Evolutionary conservation across 2,329 filamentous ascomycete genomes (phyloP), one percentile per base, ranked within the genome.

Genomic region (Fusarium sp.): DNA sequence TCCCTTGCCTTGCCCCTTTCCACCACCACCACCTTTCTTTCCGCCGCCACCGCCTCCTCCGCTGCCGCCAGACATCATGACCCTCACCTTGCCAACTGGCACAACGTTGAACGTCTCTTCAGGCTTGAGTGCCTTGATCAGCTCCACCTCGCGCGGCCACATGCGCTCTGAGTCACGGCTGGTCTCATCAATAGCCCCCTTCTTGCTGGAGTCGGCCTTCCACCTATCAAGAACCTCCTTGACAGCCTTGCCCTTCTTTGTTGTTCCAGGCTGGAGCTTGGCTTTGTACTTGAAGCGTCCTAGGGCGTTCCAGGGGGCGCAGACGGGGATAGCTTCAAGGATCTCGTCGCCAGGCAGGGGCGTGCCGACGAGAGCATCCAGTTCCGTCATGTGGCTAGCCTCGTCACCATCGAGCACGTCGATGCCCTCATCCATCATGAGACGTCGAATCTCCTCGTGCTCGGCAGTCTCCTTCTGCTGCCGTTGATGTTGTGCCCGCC

Each of bases 221-320:
- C 96, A 98, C 68, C 89, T 89, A 57, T 92, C 91, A n/a, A 98
- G 83, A 35, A 98, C 92, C 82, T 98, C 96, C 80, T 94, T 94
- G 56, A 98, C 91, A 0, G 95, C 95, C 81, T 98, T 98, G 11
- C 96, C 96, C 84, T 98, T 98, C 87, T 98, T 99, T 72, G 92
- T 88, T 0, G 91, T 84, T 0, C 96, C 96, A 0, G 96, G 96
- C 83, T 98, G 96, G 77, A 99, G 83, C 85, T 99, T 99, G 62
- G 92, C 94, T 83, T 97, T 97, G 86, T 98, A 98, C 83, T 98
- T 98, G 83, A 93, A 93, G 64, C 89, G 90, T 3, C 83, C 86
- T 74, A 93, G 83, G 2, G 91, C 91, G 27, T 82, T 84, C 87
- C 91, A 93, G 3, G 91, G 91, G 6, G 89, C 91, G 77, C 91